These are phyloP conservation scores for Salix koriyanagi DNA, from an alignment of 345 rosid species.

Conservation along the genomic window DNA sequence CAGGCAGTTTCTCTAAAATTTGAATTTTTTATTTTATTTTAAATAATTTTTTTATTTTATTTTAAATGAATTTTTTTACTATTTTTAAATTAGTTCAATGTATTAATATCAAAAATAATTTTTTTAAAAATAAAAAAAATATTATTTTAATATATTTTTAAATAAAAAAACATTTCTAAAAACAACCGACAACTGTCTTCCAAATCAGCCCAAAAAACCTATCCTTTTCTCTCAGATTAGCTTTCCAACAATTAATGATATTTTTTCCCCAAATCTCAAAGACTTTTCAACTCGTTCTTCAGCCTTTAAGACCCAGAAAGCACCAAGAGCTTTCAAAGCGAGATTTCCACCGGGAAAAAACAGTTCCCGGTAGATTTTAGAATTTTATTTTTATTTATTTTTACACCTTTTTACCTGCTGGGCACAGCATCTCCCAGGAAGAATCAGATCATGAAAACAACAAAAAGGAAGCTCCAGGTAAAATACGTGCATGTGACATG, in stretches of 20 bases:
- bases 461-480: background rate
- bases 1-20: no score
- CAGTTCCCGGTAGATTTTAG: background rate
- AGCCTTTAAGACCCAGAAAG: conserved; percentile 8
- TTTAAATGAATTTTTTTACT: no score
- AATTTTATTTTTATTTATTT: background rate
- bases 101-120: no score
- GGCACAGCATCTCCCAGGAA: background rate
- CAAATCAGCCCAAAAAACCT: background rate
- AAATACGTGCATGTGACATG: no score
- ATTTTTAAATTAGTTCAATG: no score
- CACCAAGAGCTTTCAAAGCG: conserved; percentile 17
- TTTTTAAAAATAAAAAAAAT: no score
- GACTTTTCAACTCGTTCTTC: conserved; percentile 9
- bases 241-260: conserved; percentile 3
- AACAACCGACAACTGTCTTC: no score
- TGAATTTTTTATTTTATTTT: no score
- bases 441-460: background rate
- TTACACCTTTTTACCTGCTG: background rate
- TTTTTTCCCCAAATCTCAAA: conserved; percentile 10
- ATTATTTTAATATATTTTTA: no score
- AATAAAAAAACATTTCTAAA: no score
- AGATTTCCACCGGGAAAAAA: background rate
- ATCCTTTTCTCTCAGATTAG: background rate
- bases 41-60: no score